A percentile compares a stretch with the other conserved stretches of the same genome.
Evolutionary conservation across 805 yeast genomes (phyloP).

Genomic region (Candida yuanshanica): DNA sequence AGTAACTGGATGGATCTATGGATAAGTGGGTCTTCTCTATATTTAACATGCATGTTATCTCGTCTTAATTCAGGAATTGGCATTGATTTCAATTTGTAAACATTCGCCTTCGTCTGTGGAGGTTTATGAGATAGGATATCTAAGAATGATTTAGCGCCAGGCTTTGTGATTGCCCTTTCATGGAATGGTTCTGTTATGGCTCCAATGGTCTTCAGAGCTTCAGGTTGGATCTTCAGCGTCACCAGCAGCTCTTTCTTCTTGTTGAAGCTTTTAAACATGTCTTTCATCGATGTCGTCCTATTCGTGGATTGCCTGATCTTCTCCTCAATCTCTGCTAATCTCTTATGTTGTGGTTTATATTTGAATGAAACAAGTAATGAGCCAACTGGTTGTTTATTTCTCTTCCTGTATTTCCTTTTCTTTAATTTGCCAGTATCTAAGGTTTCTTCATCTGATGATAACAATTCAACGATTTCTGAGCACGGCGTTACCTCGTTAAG

Average conservation of each 20-base stretch:
- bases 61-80: slow-evolving; percentile 8
- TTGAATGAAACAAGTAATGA: slow-evolving; percentile 12
- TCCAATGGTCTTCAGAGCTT: not conserved
- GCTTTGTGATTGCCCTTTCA: not conserved
- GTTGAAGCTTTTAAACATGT: slow-evolving; percentile 9
- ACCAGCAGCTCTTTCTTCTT: slow-evolving; percentile 1
- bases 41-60: slow-evolving; percentile 14
- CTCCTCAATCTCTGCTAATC: slow-evolving; percentile 17
- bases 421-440: not conserved
- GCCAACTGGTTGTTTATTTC: not conserved
- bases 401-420: slow-evolving; percentile 2
- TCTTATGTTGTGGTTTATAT: slow-evolving; percentile 14
- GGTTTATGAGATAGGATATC: slow-evolving; percentile 6
- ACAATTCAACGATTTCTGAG: slow-evolving; percentile 11
- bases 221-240: not conserved
- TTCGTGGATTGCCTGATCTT: slow-evolving; percentile 14
- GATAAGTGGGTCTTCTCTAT: not conserved
- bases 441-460: slow-evolving; percentile 9
- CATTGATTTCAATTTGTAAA: slow-evolving; percentile 18
- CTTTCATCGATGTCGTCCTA: slow-evolving; percentile 16
- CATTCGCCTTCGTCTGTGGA: slow-evolving; percentile 8
- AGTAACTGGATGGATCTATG: slow-evolving; percentile 1
- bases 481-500: not conserved
- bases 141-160: slow-evolving; percentile 9
- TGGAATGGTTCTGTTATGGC: not conserved